A percentile compares a stretch with the other conserved stretches of the same genome.
phyloP scores from a whole-genome alignment of 208 protist genomes.

The Trypanosoma lewisi region DNA sequence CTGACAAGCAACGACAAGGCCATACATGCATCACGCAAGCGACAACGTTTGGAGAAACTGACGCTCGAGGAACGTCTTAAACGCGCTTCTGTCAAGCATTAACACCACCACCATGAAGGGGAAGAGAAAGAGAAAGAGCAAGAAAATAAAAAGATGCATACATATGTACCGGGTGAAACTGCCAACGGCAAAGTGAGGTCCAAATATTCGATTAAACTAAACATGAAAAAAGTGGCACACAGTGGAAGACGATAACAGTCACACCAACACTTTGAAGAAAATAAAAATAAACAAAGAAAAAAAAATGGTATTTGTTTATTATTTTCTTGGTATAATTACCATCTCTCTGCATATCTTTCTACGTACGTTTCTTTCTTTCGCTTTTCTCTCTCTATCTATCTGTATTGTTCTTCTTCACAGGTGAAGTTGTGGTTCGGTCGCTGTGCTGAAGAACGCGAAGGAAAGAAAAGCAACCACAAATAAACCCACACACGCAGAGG shows the following conservation, averaged over 20 bases:
- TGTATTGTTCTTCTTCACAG: neutral
- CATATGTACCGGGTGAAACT: neutral
- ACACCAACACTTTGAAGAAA: neutral
- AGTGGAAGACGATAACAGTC: neutral
- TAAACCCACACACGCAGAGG: neutral
- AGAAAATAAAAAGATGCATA: conserved; percentile 4
- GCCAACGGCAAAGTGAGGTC: neutral
- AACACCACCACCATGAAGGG: neutral
- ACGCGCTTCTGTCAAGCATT: conserved; percentile 19
- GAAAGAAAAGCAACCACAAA: no score
- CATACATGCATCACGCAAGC: conserved; percentile 73
- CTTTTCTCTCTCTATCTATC: neutral
- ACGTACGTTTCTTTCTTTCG: neutral
- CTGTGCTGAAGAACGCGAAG: neutral
- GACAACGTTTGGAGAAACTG: conserved; percentile 61
- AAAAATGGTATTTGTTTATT: neutral
- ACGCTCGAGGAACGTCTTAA: conserved; percentile 74
- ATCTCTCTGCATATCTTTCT: neutral
- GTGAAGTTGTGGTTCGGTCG: neutral
- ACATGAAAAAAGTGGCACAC: neutral
- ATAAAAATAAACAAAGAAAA: neutral
- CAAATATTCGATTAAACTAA: conserved; percentile 1
- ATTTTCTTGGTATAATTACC: no score
- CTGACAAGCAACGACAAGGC: conserved; percentile 73
- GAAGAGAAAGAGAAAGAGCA: neutral